Percentiles rank a stretch among this genome's conserved stretches.
phyloP scores from a whole-genome alignment of 345 rosid genomes.

The Heritiera fomes region DNA sequence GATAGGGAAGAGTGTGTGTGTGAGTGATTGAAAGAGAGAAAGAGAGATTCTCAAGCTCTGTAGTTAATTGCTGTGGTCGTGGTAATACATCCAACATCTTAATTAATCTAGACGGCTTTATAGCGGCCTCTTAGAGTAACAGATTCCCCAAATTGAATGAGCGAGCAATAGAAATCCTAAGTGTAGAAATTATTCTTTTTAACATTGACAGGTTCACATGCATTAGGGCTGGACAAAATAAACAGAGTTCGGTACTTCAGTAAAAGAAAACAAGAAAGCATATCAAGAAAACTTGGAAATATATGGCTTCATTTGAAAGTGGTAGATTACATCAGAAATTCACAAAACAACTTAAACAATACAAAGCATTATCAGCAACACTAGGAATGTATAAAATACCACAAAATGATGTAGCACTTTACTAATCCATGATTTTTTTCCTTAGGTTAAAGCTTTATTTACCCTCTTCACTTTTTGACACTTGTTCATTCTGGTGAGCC shows the following conservation, averaged over 20 bases:
- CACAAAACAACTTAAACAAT: neutral
- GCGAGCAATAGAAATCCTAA: neutral
- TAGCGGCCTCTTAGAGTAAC: neutral
- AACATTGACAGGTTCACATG: no score
- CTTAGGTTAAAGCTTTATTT: neutral
- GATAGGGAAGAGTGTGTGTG: neutral
- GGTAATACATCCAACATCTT: neutral
- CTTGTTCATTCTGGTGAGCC: constrained; percentile 52
- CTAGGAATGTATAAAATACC: neutral
- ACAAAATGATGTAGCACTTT: neutral
- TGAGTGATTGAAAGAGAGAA: neutral
- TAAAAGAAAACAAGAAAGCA: neutral
- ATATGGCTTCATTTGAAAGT: neutral
- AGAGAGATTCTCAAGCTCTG: neutral
- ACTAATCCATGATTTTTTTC: neutral
- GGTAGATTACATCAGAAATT: neutral
- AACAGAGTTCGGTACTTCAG: no score
- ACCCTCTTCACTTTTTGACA: constrained; percentile 18
- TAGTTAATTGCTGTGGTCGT: neutral
- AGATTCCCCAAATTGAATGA: neutral
- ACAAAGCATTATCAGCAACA: neutral
- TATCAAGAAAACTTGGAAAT: neutral
- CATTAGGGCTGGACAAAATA: no score
- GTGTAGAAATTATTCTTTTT: no score
- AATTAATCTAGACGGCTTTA: neutral